Base-by-base conservation (phyloP, 257 asterid species). In the Capsicum pubescens region DNA sequence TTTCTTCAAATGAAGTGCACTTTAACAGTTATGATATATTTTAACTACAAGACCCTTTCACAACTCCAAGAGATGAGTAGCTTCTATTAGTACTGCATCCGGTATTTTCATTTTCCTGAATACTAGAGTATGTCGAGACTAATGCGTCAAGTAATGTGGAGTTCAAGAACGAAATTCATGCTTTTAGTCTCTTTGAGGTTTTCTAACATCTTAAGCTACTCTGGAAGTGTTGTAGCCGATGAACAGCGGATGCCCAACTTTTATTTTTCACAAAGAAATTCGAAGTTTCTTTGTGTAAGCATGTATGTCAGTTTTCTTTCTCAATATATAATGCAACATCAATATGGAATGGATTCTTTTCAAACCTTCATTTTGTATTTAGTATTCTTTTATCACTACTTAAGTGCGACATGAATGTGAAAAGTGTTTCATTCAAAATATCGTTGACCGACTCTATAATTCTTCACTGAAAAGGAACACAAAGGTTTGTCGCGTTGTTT, bases 81-180 rank as follows among this genome's bases (percentile, higher is more conserved):
- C 81, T 54, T 76, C 81, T 76, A 52, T 54, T 50, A 76, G 26
- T 52, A 13, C 21, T 52, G 48, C 63, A 54, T 76, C 81, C 81
- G 16, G 26, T 26, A 26, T 14, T 54, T 76, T 48, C 26, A 13
- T 26, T 26, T 26, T 26, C 32, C 32, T 26, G 81, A 76, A 76
- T 76, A 76, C 26, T 14, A 26, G 81, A 52, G 26, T 76, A 76
- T 52, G 81, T 52, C 26, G 15, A 54, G 63, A 54, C 81, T 50
- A 50, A 76, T 76, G 81, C 10, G 14, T 76, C 81, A 50, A 14
- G 63, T 76, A 52, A 50, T 76, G 48, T 52, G 63, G 63, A 76
- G 48, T 54, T 76, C 48, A 76, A 76, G 81, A 52, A 52, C 9
- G 56, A 21, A 52, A 52, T 26, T 76, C 52, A 54, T 52, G 60